These are phyloP conservation scores for Cyanodermella asteris DNA, from an alignment of 2,329 filamentous ascomycete species.

Conservation along the genomic window DNA sequence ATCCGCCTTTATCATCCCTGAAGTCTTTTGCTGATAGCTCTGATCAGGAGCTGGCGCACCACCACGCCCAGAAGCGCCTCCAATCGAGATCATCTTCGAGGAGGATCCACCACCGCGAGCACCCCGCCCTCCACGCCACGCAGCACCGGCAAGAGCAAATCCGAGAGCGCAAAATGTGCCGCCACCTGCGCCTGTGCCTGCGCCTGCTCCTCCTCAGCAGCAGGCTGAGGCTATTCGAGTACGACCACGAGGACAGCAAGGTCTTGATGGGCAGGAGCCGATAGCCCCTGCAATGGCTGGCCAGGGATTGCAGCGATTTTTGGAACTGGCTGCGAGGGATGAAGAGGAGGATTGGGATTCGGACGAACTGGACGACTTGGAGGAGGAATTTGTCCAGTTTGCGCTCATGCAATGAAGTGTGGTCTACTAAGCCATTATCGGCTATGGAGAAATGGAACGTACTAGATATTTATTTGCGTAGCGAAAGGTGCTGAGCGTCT, in stretches of 20 bases:
- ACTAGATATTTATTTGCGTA: too few species aligned
- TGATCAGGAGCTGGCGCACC: conserved; percentile 8
- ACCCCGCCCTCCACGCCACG: conserved; percentile 1
- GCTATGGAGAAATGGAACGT: too few species aligned
- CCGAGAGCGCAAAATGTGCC: neutral
- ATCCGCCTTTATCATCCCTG: too few species aligned
- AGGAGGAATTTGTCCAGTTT: too few species aligned
- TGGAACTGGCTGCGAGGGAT: conserved; percentile 29
- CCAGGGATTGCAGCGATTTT: conserved; percentile 26
- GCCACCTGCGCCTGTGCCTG: neutral
- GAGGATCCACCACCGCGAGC: conserved; percentile 1
- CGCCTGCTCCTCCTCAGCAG: neutral
- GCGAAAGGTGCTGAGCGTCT: too few species aligned
- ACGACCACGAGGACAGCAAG: conserved; percentile 1
- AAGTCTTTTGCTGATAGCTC: conserved; percentile 4
- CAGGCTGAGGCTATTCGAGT: neutral
- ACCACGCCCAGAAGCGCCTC: conserved; percentile 3
- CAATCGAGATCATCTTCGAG: neutral
- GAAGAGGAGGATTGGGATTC: conserved; percentile 38
- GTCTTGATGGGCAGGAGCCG: neutral
- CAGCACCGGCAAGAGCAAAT: conserved; percentile 6
- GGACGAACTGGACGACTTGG: conserved; percentile 29
- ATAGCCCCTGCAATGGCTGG: conserved; percentile 3
- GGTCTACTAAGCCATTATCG: too few species aligned
- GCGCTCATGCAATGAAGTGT: too few species aligned